Percentiles rank a stretch among this genome's conserved stretches.
Conservation (phyloP, 2,329 filamentous ascomycete species). For the Nemania bipapillata region DNA sequence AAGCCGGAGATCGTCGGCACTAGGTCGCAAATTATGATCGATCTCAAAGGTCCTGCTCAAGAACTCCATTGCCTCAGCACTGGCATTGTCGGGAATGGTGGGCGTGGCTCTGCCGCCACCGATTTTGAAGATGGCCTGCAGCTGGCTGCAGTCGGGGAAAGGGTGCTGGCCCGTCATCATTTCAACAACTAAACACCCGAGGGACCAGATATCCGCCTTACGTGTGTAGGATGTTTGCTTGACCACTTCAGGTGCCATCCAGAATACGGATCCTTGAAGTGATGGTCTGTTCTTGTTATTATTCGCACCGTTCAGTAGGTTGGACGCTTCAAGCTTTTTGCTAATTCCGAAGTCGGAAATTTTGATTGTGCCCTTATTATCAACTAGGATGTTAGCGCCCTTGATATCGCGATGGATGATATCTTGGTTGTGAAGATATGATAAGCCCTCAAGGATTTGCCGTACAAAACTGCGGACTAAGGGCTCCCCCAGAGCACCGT, state of each 20-base stretch:
- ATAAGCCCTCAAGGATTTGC: conserved; percentile 91
- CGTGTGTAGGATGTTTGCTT: conserved; percentile 97
- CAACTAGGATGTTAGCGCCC: conserved; percentile 96
- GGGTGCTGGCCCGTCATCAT: conserved; percentile 99
- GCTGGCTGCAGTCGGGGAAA: conserved; percentile 94
- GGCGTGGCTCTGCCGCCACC: conserved; percentile 87
- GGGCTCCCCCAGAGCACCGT: conserved; percentile 91
- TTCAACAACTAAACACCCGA: conserved; percentile 95
- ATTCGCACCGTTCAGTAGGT: conserved; percentile 76
- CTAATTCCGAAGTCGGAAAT: conserved; percentile 99
- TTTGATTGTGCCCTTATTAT: conserved; percentile 99
- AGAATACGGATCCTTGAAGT: conserved; percentile 96
- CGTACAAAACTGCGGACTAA: conserved; percentile 96
- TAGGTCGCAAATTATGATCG: conserved; percentile 90
- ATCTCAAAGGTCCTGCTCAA: conserved; percentile 92
- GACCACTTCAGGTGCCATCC: conserved; percentile 99
- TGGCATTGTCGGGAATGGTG: conserved; percentile 86
- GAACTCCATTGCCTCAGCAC: conserved; percentile 84
- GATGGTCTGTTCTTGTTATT: conserved; percentile 78
- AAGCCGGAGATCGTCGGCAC: conserved; percentile 86
- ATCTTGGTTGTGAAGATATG: conserved; percentile 90
- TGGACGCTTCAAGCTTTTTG: conserved; percentile 94
- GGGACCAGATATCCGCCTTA: conserved; percentile 98
- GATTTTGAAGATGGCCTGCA: conserved; percentile 99
- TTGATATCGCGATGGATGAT: conserved; percentile 99